These are phyloP conservation scores for Arabidopsis thaliana DNA, from an alignment of 345 rosid species.

Conservation along the genomic window DNA sequence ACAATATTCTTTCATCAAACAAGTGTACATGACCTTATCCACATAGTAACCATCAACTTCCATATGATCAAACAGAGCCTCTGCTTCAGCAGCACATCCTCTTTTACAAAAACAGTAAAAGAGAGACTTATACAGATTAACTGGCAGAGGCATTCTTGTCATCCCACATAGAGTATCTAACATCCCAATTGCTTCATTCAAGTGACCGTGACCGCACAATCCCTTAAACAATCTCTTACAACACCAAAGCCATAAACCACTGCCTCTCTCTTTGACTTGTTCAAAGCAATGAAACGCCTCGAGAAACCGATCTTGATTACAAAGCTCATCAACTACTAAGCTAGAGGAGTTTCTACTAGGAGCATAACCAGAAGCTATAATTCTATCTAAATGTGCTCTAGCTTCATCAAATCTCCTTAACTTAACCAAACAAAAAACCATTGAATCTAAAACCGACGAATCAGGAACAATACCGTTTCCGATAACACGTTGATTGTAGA, in stretches of 20 bases:
- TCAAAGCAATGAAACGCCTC: slow-evolving; percentile 59
- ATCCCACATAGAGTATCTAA: slow-evolving; percentile 54
- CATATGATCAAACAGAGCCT: slow-evolving; percentile 57
- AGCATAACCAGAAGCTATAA: slow-evolving; percentile 43
- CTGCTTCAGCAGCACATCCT: slow-evolving; percentile 58
- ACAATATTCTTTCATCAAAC: slow-evolving; percentile 56
- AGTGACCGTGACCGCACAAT: slow-evolving; percentile 53
- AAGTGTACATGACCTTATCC: slow-evolving; percentile 63
- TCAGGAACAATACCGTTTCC: slow-evolving; percentile 54
- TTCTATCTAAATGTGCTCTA: slow-evolving; percentile 50
- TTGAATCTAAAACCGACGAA: slow-evolving; percentile 51
- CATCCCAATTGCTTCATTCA: slow-evolving; percentile 59
- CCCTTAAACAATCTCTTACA: slow-evolving; percentile 58
- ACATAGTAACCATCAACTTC: slow-evolving; percentile 61
- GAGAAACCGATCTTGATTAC: slow-evolving; percentile 47
- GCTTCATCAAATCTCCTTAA: slow-evolving; percentile 65
- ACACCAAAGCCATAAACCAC: slow-evolving; percentile 50
- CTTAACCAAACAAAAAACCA: slow-evolving; percentile 59
- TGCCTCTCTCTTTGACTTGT: slow-evolving; percentile 40
- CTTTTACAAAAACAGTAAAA: slow-evolving; percentile 67
- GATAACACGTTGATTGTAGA: slow-evolving; percentile 49
- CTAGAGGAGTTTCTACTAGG: slow-evolving; percentile 49
- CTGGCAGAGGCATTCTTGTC: slow-evolving; percentile 48
- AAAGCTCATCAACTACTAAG: slow-evolving; percentile 53
- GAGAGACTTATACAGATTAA: slow-evolving; percentile 58